Evolutionary conservation across 2,329 filamentous ascomycete species (phyloP).

Genomic region (Ophioceras dolichostomum): DNA sequence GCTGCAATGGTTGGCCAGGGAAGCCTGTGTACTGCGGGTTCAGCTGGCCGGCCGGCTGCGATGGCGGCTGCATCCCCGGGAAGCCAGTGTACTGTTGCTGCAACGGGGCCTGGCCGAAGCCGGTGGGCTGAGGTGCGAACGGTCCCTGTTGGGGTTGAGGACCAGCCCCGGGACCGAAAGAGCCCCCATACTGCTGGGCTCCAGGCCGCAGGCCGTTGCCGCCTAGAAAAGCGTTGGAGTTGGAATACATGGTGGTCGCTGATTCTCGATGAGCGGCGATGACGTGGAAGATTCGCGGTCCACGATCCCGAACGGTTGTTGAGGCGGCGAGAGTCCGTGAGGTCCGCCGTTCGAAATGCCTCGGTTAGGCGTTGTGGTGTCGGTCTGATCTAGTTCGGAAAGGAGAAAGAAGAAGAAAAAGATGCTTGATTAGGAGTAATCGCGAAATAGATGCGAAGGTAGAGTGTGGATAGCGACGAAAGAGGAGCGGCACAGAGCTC

Average conservation of each 20-base stretch:
- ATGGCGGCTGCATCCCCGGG: conserved; percentile 39
- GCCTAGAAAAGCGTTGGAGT: conserved; percentile 75
- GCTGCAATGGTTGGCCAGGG: conserved; percentile 39
- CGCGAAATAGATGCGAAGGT: not conserved
- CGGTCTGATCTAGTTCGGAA: not conserved
- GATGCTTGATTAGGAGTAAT: not conserved
- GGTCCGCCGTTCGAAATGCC: too few relatives aligned
- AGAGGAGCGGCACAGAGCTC: too few relatives aligned
- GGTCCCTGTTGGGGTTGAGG: conserved; percentile 24
- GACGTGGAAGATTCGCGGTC: too few relatives aligned
- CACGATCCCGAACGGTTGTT: too few relatives aligned
- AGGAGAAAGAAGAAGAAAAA: conserved; percentile 5
- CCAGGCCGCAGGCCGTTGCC: conserved; percentile 65
- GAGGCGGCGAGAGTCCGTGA: too few relatives aligned
- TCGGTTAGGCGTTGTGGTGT: too few relatives aligned
- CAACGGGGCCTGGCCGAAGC: conserved; percentile 42
- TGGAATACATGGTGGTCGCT: conserved; percentile 78
- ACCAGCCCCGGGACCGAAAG: conserved; percentile 30
- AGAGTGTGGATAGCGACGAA: too few relatives aligned
- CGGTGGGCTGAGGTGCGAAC: conserved; percentile 48
- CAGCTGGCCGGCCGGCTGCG: conserved; percentile 42
- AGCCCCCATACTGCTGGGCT: conserved; percentile 45
- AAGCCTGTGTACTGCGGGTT: conserved; percentile 61
- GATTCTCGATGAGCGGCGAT: too few relatives aligned
- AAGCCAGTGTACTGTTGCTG: conserved; percentile 51